Conservation (phyloP, 768 basidiomycete species). For the Trametes cubensis region DNA sequence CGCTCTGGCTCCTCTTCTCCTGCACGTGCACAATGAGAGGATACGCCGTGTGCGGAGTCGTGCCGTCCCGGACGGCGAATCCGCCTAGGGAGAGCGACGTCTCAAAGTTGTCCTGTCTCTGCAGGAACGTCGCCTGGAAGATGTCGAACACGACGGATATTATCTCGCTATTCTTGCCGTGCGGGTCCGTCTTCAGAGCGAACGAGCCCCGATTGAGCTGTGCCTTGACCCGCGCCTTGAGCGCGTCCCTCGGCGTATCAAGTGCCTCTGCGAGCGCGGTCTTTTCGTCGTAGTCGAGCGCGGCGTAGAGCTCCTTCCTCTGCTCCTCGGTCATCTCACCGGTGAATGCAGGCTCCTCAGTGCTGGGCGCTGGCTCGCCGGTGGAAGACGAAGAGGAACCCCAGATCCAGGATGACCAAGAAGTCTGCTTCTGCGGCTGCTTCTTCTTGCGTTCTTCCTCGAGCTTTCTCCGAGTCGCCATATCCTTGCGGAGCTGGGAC, state of each 20-base stretch:
- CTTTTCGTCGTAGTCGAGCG: constrained; percentile 92
- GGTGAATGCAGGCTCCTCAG: constrained; percentile 60
- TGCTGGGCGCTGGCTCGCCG: constrained; percentile 32
- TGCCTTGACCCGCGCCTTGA: constrained; percentile 74
- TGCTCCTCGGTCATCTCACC: constrained; percentile 87
- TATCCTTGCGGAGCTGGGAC: constrained; percentile 84
- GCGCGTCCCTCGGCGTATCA: constrained; percentile 74
- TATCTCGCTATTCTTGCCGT: constrained; percentile 64
- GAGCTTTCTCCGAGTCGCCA: constrained; percentile 62
- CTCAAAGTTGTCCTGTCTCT: constrained; percentile 87
- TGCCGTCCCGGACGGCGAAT: constrained; percentile 89
- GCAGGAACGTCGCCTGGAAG: constrained; percentile 81
- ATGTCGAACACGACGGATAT: constrained; percentile 86
- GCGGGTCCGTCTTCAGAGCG: constrained; percentile 75
- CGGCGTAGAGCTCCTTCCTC: constrained; percentile 84
- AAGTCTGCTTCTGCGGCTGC: constrained; percentile 49
- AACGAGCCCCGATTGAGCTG: constrained; percentile 89
- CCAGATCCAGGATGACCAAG: constrained; percentile 84
- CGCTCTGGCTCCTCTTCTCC: constrained; percentile 38
- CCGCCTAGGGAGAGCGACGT: constrained; percentile 82
- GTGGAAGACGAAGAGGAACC: constrained; percentile 55
- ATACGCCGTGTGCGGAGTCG: constrained; percentile 75
- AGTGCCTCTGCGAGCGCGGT: constrained; percentile 69
- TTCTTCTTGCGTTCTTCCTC: constrained; percentile 69
- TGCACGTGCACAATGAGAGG: constrained; percentile 90